A percentile compares a stretch with the other conserved stretches of the same genome.
phyloP scores from a whole-genome alignment of 2,329 filamentous ascomycete genomes.

The Acarospora socialis region DNA sequence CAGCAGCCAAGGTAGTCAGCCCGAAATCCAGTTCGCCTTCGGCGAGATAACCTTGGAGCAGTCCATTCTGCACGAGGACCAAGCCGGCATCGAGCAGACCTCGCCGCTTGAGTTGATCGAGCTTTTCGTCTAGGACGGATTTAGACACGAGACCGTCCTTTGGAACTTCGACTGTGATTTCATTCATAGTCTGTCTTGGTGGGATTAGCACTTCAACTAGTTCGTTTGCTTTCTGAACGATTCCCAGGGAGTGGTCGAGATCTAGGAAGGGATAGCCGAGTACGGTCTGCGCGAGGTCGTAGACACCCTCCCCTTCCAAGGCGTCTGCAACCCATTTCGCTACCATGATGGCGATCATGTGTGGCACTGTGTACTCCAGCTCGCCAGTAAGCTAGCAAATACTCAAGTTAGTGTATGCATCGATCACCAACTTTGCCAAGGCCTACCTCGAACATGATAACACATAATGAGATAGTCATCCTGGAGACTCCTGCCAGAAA shows the following conservation, averaged over 20 bases:
- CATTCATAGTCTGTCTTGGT: conserved; percentile 39
- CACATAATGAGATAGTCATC: conserved; percentile 44
- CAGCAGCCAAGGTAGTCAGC: conserved; percentile 22
- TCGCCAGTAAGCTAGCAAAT: conserved; percentile 37
- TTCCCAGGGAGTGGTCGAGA: conserved; percentile 32
- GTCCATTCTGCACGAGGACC: conserved; percentile 34
- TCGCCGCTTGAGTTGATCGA: conserved; percentile 32
- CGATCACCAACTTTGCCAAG: not conserved
- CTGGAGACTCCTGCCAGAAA: conserved; percentile 45
- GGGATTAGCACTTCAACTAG: conserved; percentile 37
- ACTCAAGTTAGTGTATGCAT: too few relatives aligned
- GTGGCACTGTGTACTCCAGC: conserved; percentile 41
- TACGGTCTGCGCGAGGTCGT: conserved; percentile 45
- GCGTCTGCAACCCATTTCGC: conserved; percentile 46
- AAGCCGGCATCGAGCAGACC: conserved; percentile 45
- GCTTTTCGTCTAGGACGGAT: conserved; percentile 30
- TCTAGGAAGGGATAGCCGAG: conserved; percentile 46
- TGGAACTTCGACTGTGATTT: conserved; percentile 39
- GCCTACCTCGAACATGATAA: conserved; percentile 43
- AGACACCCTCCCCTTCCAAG: conserved; percentile 39
- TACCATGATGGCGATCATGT: conserved; percentile 45
- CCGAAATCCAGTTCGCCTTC: conserved; percentile 40
- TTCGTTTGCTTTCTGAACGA: conserved; percentile 25
- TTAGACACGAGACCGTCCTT: conserved; percentile 29
- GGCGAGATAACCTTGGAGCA: conserved; percentile 41